A percentile compares a stretch with the other conserved stretches of the same genome.
phyloP scores from a whole-genome alignment of 805 yeast species.

The Yarrowia sp. region DNA sequence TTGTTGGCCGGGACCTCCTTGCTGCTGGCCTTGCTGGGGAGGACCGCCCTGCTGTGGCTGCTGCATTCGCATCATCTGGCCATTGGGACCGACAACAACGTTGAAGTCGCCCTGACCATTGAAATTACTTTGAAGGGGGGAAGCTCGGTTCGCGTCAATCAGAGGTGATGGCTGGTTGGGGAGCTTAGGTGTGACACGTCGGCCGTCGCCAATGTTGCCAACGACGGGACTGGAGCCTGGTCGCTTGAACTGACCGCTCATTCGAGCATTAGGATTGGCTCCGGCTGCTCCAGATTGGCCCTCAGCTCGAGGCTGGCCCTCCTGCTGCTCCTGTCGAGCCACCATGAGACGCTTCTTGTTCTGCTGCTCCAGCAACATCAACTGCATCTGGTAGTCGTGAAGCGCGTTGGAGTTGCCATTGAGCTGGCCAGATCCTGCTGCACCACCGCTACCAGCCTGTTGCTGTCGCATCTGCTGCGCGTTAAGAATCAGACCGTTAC shows the following conservation, averaged over 20 bases:
- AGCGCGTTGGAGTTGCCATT: constrained; percentile 52
- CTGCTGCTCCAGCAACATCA: constrained; percentile 70
- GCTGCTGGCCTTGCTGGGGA: not conserved
- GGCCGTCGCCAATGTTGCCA: constrained; percentile 18
- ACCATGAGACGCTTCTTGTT: constrained; percentile 58
- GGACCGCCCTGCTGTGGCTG: constrained; percentile 25
- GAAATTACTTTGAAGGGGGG: constrained; percentile 31
- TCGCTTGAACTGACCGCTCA: constrained; percentile 21
- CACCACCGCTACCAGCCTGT: constrained; percentile 41
- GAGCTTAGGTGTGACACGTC: constrained; percentile 35
- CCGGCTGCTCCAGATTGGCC: constrained; percentile 21
- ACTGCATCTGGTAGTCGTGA: constrained; percentile 78
- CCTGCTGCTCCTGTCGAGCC: constrained; percentile 41
- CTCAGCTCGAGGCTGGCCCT: constrained; percentile 27
- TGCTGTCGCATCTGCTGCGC: constrained; percentile 29
- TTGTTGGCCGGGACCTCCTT: constrained; percentile 23
- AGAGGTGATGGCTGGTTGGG: constrained; percentile 34
- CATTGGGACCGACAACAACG: constrained; percentile 34
- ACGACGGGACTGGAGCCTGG: constrained; percentile 21
- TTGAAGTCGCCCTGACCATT: constrained; percentile 35
- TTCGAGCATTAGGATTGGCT: constrained; percentile 2
- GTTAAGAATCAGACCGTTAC: constrained; percentile 25
- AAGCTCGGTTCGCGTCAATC: constrained; percentile 35
- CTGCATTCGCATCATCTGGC: constrained; percentile 32
- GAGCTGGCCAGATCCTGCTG: constrained; percentile 34